Evolutionary conservation across 75 land plant genomes (phyloP), one percentile per base, ranked within the genome.

Genomic region (Pinus taeda): DNA sequence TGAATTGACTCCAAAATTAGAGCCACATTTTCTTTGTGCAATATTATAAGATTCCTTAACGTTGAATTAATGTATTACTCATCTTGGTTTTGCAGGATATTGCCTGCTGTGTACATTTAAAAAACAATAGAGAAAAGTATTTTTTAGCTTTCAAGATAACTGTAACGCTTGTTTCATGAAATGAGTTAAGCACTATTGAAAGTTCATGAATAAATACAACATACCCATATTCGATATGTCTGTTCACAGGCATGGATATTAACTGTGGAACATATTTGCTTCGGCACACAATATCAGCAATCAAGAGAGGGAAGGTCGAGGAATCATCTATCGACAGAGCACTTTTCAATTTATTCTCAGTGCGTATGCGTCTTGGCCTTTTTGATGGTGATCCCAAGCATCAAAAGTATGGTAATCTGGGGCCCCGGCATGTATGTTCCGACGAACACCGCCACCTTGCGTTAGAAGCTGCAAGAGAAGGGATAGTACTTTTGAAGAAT

Each of bases 401-500:
- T 60, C 62, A 60, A 60, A 60, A 18, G 21, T 60, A 18, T 60
- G 62, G 21, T 18, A 60, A 60, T 60, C 62, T 18, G 62, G 21
- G 62, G 62, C 60, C 62, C 21, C 18, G 4, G 18, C 62, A 60
- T 45, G 53, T 45, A 45, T 45, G 9, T 45, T 7, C 53, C 53
- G 5, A 39, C 5, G 42, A 39, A 39, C 99, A 96, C 84, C 85
- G 80, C 78, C 78, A 80, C 7, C 84, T 96, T 33, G 90, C 99
- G 20, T 80, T 94, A 60, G 95, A 96, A 74, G 91, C 97, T 45
- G 99, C 97, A 20, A 84, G 84, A 76, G 95, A 94, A 64, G 97
- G 97, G 11, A 85, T 92, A 57, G 97, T 94, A 17, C 95, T 96
- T 55, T 59, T 96, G 60, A 96, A 96, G 80, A 96, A 96, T 77